Percentiles rank a stretch among this genome's conserved stretches.
These are phyloP conservation scores for Malbranchea zuffiana DNA, from an alignment of 2,329 filamentous ascomycete genomes.

Conservation along the genomic window DNA sequence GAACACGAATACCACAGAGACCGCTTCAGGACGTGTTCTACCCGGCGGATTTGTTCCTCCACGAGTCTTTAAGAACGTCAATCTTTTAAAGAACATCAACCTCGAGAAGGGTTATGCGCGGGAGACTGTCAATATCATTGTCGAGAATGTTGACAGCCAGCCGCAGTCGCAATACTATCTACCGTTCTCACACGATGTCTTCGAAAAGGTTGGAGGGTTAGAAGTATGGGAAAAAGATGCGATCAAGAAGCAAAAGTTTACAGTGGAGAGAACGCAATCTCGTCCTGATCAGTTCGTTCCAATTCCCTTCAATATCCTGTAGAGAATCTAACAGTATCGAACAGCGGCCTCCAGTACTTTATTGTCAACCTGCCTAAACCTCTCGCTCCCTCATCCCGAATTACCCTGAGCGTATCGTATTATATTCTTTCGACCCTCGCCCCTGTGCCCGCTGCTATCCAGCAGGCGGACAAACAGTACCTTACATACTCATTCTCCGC, in stretches of 20 bases:
- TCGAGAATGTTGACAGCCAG: conserved; percentile 72
- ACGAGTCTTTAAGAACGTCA: conserved; percentile 86
- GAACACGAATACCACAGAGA: conserved; percentile 21
- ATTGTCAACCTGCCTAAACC: conserved; percentile 66
- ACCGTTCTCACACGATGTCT: conserved; percentile 66
- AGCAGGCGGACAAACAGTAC: conserved; percentile 79
- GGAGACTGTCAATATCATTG: conserved; percentile 84
- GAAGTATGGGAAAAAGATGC: conserved; percentile 92
- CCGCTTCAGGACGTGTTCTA: conserved; percentile 27
- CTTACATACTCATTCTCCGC: conserved; percentile 76
- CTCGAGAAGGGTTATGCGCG: conserved; percentile 85
- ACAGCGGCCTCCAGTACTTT: conserved; percentile 68
- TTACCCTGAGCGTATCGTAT: conserved; percentile 81
- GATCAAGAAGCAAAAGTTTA: conserved; percentile 54
- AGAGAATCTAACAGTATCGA: neutral
- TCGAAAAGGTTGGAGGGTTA: conserved; percentile 68
- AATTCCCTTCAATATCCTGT: neutral
- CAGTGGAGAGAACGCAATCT: conserved; percentile 53
- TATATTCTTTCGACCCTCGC: conserved; percentile 65
- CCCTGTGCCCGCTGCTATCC: conserved; percentile 70
- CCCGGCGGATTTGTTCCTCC: conserved; percentile 60
- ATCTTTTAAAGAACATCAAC: conserved; percentile 80
- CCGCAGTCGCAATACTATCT: conserved; percentile 86
- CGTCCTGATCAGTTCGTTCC: conserved; percentile 20
- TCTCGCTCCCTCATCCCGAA: conserved; percentile 63